phyloP scores from a whole-genome alignment of 106 monocot genomes.

The Allium sativum region DNA sequence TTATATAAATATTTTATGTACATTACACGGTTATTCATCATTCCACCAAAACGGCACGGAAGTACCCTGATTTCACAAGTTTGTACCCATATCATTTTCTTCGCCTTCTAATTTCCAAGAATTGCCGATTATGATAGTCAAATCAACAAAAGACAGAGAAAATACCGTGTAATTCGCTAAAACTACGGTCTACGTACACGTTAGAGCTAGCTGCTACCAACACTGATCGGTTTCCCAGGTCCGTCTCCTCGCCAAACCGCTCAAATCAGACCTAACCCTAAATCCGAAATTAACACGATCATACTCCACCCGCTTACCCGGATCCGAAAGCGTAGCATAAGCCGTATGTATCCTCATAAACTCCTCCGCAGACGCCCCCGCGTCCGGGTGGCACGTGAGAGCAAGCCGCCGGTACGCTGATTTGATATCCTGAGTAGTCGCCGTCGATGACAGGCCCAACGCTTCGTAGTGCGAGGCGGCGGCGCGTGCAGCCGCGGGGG shows the following conservation, averaged over 20 bases:
- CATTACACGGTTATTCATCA: too few species aligned
- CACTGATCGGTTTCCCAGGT: slow-evolving; percentile 94
- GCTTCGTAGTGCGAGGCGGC: slow-evolving; percentile 11
- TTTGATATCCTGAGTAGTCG: slow-evolving; percentile 5
- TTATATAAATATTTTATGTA: too few species aligned
- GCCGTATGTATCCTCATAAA: slow-evolving; percentile 56
- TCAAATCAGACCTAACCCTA: not conserved
- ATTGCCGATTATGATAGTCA: too few species aligned
- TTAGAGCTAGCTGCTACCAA: slow-evolving; percentile 36
- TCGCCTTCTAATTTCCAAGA: too few species aligned
- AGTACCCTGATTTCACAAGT: too few species aligned
- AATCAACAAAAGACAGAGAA: too few species aligned
- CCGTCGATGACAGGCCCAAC: not conserved
- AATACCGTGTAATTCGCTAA: too few species aligned
- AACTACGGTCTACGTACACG: too few species aligned
- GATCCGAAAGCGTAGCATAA: slow-evolving; percentile 68
- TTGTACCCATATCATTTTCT: too few species aligned
- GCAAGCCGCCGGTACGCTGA: slow-evolving; percentile 13
- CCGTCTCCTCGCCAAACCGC: slow-evolving; percentile 12
- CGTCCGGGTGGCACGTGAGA: slow-evolving; percentile 16
- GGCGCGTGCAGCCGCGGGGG: not conserved
- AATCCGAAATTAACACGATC: slow-evolving; percentile 18
- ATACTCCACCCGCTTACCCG: slow-evolving; percentile 52
- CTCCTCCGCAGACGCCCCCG: slow-evolving; percentile 22
- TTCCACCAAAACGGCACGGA: too few species aligned